A percentile compares a stretch with the other conserved stretches of the same genome.
These are phyloP conservation scores for Lasiodiplodia hormozganensis DNA, from an alignment of 2,329 filamentous ascomycete species.

Conservation along the genomic window DNA sequence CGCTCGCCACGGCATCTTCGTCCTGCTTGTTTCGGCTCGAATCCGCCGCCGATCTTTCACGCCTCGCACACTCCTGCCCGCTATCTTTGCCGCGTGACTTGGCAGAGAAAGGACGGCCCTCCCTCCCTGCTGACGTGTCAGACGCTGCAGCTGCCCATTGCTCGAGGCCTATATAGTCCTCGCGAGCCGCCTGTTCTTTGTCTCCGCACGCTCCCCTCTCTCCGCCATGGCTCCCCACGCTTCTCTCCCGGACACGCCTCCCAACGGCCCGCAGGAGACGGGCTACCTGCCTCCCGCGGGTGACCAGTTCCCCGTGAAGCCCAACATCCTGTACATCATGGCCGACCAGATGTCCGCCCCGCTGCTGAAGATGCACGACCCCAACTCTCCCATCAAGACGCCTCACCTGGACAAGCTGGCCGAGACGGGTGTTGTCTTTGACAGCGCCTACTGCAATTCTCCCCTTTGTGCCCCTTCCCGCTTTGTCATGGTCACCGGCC, in stretches of 20 bases:
- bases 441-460: slow-evolving; percentile 93
- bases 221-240: slow-evolving; percentile 29
- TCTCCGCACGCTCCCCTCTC: neutral
- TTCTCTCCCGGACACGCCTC: slow-evolving; percentile 27
- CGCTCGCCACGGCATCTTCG: neutral
- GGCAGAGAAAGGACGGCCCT: slow-evolving; percentile 7
- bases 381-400: slow-evolving; percentile 86
- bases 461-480: slow-evolving; percentile 91
- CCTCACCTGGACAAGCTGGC: slow-evolving; percentile 87
- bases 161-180: slow-evolving; percentile 4
- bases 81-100: slow-evolving; percentile 25
- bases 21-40: slow-evolving; percentile 2
- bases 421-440: slow-evolving; percentile 83
- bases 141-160: neutral
- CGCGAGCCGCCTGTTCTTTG: neutral
- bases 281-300: slow-evolving; percentile 25
- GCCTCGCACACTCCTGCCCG: slow-evolving; percentile 9
- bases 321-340: slow-evolving; percentile 94
- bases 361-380: slow-evolving; percentile 89
- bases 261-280: slow-evolving; percentile 25
- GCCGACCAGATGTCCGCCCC: slow-evolving; percentile 93
- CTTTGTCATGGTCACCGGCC: slow-evolving; percentile 93
- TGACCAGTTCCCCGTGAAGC: slow-evolving; percentile 52
- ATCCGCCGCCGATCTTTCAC: slow-evolving; percentile 15
- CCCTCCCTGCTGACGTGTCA: slow-evolving; percentile 24